A percentile compares a stretch with the other conserved stretches of the same genome.
Conservation (phyloP, 2,329 filamentous ascomycete species). For the Ascosphaera aggregata region DNA sequence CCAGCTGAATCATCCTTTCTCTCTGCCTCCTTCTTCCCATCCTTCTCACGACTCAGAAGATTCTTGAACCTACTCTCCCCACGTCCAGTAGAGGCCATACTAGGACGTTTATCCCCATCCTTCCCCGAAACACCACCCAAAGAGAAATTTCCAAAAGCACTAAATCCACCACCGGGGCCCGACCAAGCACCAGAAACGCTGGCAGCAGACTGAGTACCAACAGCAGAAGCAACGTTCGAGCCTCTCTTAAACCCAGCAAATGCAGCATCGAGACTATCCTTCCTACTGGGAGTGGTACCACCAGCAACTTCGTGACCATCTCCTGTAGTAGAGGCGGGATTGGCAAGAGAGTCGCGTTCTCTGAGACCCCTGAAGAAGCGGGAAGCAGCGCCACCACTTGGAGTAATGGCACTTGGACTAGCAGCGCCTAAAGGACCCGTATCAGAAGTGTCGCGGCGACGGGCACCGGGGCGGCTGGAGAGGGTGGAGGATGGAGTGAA, state of each 20-base stretch:
- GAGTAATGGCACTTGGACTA: slow-evolving; percentile 27
- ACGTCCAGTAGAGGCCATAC: slow-evolving; percentile 33
- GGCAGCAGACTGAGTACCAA: not conserved
- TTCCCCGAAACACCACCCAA: slow-evolving; percentile 28
- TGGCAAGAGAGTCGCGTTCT: slow-evolving; percentile 27
- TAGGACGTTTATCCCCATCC: slow-evolving; percentile 45
- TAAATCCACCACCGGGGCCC: not conserved
- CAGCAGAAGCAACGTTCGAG: not conserved
- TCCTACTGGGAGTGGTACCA: slow-evolving; percentile 14
- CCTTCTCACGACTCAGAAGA: slow-evolving; percentile 31
- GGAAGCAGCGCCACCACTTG: slow-evolving; percentile 17
- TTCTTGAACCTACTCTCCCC: slow-evolving; percentile 73
- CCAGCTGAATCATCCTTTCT: slow-evolving; percentile 29
- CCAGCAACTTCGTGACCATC: slow-evolving; percentile 12
- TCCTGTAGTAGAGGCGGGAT: slow-evolving; percentile 28
- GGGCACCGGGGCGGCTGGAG: slow-evolving; percentile 45
- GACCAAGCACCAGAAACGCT: not conserved
- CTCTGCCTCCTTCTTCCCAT: slow-evolving; percentile 44
- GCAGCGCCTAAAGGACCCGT: too few species aligned
- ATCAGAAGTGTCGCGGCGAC: slow-evolving; percentile 50
- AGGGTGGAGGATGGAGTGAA: slow-evolving; percentile 55
- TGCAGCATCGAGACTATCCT: slow-evolving; percentile 9
- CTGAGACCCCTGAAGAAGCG: slow-evolving; percentile 19
- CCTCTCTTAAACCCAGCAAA: not conserved
- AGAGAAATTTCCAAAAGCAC: slow-evolving; percentile 81